These are phyloP conservation scores for Phytophthora sp. DNA, from an alignment of 352 stramenopile genomes.

Conservation along the genomic window DNA sequence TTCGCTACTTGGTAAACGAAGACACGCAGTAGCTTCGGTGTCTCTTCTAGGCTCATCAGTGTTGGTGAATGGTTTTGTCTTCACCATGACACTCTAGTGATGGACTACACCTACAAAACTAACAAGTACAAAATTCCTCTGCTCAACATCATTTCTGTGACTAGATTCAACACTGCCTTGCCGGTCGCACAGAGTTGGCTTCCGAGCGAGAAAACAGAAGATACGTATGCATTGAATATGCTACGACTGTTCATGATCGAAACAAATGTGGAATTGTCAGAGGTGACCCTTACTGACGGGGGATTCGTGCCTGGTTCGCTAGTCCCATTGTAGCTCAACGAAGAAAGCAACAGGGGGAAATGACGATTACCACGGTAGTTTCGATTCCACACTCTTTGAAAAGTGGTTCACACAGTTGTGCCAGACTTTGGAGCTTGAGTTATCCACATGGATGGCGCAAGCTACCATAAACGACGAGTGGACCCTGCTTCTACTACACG, in stretches of 20 bases:
- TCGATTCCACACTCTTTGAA: background rate
- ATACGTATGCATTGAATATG: slow-evolving; percentile 23
- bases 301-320: slow-evolving; percentile 1
- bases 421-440: background rate
- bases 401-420: background rate
- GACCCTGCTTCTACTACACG: background rate
- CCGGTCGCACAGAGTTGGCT: background rate
- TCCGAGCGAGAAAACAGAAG: slow-evolving; percentile 8
- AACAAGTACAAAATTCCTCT: slow-evolving; percentile 18
- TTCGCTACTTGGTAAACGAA: background rate
- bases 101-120: slow-evolving; percentile 25
- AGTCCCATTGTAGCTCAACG: background rate
- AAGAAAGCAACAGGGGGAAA: background rate
- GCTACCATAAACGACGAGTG: background rate
- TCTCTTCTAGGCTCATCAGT: slow-evolving; percentile 8
- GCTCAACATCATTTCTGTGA: slow-evolving; percentile 11
- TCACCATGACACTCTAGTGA: slow-evolving; percentile 15
- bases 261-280: background rate
- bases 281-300: slow-evolving; percentile 5
- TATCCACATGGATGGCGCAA: slow-evolving; percentile 1
- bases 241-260: slow-evolving; percentile 3
- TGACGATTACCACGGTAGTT: slow-evolving; percentile 1
- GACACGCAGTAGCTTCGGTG: slow-evolving; percentile 6
- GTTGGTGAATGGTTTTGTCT: background rate
- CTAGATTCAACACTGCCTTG: slow-evolving; percentile 8